Percentiles rank a stretch among this genome's conserved stretches.
phyloP scores from a whole-genome alignment of 23 red algal genomes.

The Gracilaria caudata region DNA sequence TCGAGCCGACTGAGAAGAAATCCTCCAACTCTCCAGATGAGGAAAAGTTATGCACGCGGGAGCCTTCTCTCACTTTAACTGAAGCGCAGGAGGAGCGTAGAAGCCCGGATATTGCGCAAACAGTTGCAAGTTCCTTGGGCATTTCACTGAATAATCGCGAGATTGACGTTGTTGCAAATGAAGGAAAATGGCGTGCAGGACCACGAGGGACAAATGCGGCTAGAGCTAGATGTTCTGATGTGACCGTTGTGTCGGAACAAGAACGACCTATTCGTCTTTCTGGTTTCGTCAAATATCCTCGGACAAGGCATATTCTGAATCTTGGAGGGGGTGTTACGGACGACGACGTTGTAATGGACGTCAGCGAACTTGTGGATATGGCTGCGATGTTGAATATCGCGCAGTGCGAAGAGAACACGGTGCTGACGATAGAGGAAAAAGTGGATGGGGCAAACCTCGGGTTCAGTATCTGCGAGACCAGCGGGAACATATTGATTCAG shows the following conservation, averaged over 20 bases:
- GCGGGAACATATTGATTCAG: not conserved
- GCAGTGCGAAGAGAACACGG: not conserved
- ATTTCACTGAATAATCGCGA: too few relatives aligned
- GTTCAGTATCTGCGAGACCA: not conserved
- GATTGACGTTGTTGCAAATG: not conserved
- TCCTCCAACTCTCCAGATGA: too few relatives aligned
- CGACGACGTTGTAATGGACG: slow-evolving; percentile 4
- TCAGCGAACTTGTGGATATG: not conserved
- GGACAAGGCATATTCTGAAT: not conserved
- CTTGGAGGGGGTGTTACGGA: slow-evolving; percentile 4
- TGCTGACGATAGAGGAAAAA: slow-evolving; percentile 5
- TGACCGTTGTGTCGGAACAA: not conserved
- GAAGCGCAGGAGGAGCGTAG: too few relatives aligned
- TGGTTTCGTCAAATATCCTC: slow-evolving; percentile 23
- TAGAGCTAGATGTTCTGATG: not conserved
- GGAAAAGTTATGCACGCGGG: too few relatives aligned
- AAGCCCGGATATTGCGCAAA: too few relatives aligned
- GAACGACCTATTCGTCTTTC: not conserved
- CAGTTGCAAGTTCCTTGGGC: too few relatives aligned
- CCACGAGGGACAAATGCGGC: not conserved
- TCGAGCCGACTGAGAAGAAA: too few relatives aligned
- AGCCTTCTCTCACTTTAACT: too few relatives aligned
- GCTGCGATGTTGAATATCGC: not conserved
- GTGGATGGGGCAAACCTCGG: slow-evolving; percentile 21
- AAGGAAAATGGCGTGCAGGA: not conserved